Evolutionary conservation across 495 filamentous ascomycete genomes (phyloP), one percentile per base, ranked within the genome.

Genomic region (Chaetomium cochliodes): DNA sequence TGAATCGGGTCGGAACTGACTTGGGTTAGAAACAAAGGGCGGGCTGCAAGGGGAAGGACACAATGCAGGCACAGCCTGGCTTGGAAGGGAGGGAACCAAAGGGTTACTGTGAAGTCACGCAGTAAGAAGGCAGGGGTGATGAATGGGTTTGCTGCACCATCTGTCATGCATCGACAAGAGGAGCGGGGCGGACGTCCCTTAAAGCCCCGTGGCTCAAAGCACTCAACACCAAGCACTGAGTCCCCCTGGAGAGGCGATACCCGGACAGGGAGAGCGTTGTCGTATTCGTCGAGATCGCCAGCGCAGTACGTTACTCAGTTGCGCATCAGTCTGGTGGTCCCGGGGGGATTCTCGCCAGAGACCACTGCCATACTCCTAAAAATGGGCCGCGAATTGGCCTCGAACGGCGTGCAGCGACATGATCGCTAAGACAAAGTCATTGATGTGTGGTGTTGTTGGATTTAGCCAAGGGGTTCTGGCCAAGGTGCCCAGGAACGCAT

Each of bases 11-110:
- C 63, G 64, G 51, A 55, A 60, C 50, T n/a, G 51, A 57, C 41
- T 61, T 56, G 64, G 57, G 41, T 30, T 22, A 57, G 41, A 30
- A 44, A n/a, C 37, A 50, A 41, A 11, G 23, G 49, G 51, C 12
- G 33, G 44, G 41, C 41, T 5, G 39, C 54, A 58, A 58, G 55
- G 30, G 30, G n/a, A 37, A 1, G 26, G 5, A 2, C n/a, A 42
- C 16, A 16, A 37, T n/a, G 25, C 57, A 68, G 63, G 63, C 62
- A 65, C 63, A 63, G 63, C 66, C 66, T 39, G 58, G 65, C 61
- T 67, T 53, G 60, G 56, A 60, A 30, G 49, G 56, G 47, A 44
- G 37, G 30, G 42, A 22, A 47, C 5, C 33, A 37, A 37, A 37
- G 33, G 33, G 33, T 8, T 37, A 37, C 33, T 30, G 15, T 18